phyloP scores from a whole-genome alignment of 2,329 filamentous ascomycete genomes.

The Stemphylium beticola region DNA sequence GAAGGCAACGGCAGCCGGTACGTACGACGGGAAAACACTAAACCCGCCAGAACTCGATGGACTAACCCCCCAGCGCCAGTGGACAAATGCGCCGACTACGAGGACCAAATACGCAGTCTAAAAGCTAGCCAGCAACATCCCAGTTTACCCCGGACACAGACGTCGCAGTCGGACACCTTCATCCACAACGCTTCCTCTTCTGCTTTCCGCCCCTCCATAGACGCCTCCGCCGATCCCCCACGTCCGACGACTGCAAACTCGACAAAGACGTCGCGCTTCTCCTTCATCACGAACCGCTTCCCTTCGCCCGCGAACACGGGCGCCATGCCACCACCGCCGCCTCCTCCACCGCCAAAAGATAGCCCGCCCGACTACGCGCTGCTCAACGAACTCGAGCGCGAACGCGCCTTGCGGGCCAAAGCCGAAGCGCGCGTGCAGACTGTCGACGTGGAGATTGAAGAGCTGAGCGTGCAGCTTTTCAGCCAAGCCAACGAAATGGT shows the following conservation, averaged over 20 bases:
- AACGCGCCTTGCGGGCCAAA: constrained; percentile 69
- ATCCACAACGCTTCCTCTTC: constrained; percentile 12
- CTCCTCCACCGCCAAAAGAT: constrained; percentile 17
- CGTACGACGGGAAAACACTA: constrained; percentile 19
- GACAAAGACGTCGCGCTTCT: constrained; percentile 50
- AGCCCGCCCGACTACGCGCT: constrained; percentile 55
- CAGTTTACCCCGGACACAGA: constrained; percentile 11
- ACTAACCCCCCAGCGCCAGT: constrained; percentile 45
- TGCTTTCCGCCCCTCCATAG: constrained; percentile 23
- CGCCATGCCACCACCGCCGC: constrained; percentile 44
- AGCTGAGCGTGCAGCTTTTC: constrained; percentile 76
- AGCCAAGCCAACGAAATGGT: constrained; percentile 90
- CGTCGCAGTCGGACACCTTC: constrained; percentile 22
- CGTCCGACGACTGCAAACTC: constrained; percentile 39
- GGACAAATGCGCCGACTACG: constrained; percentile 73
- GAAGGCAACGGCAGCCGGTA: constrained; percentile 69
- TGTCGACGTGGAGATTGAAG: constrained; percentile 76
- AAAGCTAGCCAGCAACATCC: constrained; percentile 8
- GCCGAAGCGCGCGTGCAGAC: constrained; percentile 72
- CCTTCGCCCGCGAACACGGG: constrained; percentile 39
- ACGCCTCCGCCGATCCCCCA: constrained; percentile 25
- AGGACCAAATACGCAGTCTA: constrained; percentile 73
- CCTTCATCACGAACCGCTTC: constrained; percentile 51
- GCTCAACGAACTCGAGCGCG: constrained; percentile 68
- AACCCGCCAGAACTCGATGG: not conserved